Evolutionary conservation across 1,284 basidiomycete genomes (phyloP).

Genomic region (Ceratobasidium sp.): DNA sequence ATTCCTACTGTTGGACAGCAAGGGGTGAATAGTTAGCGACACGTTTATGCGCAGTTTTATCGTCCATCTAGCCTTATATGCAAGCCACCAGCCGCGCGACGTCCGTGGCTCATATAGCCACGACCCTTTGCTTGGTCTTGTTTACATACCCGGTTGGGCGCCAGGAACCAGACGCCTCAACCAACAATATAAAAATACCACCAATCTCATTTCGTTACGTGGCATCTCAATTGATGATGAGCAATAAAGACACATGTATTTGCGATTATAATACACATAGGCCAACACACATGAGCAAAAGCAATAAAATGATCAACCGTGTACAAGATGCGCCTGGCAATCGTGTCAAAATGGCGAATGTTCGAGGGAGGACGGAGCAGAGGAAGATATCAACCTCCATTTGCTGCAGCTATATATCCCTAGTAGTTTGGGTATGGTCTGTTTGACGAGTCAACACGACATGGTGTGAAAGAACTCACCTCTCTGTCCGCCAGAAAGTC

Average conservation of each 20-base stretch:
- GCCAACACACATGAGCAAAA: not conserved
- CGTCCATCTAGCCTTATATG: no score
- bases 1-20: no score
- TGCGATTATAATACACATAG: conserved; percentile 1
- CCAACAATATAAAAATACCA: not conserved
- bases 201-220: not conserved
- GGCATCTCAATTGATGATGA: not conserved
- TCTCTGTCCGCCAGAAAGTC: conserved; percentile 29
- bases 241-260: not conserved
- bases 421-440: conserved; percentile 7
- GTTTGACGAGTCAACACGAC: not conserved
- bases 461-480: no score
- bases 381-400: conserved; percentile 1
- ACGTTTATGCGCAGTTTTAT: no score
- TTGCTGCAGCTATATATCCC: conserved; percentile 29
- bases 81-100: no score
- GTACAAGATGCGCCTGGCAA: not conserved
- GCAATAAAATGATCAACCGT: no score
- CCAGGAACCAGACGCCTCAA: not conserved
- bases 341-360: not conserved
- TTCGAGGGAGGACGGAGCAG: not conserved
- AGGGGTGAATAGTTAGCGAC: no score
- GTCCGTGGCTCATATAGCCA: not conserved
- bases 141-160: no score
- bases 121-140: no score